Percentiles rank a stretch among this genome's conserved stretches.
Conservation (phyloP, 2,329 filamentous ascomycete species). For the Stachybotrys echinatus region DNA sequence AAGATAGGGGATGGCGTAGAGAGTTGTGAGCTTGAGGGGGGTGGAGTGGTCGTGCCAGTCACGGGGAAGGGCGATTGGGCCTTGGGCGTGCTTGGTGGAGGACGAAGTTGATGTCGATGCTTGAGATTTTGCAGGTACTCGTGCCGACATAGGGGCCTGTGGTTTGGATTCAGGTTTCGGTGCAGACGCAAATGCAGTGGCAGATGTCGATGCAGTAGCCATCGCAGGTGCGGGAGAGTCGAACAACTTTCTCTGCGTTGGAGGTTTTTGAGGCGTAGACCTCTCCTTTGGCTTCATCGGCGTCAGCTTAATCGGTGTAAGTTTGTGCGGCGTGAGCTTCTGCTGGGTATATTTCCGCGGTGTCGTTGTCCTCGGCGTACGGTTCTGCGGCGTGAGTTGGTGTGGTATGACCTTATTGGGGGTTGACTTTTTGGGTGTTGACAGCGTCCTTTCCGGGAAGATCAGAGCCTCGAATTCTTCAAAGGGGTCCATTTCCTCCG, state of each 20-base stretch:
- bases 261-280: no score
- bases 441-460: conserved; percentile 13
- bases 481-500: conserved; percentile 26
- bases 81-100: not conserved
- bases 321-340: not conserved
- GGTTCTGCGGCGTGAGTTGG: not conserved
- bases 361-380: not conserved
- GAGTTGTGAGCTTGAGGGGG: conserved; percentile 46
- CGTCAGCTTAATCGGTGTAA: no score
- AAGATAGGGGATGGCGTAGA: conserved; percentile 44
- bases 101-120: conserved; percentile 1
- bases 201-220: not conserved
- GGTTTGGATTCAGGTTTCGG: no score
- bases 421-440: not conserved
- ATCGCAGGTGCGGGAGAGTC: not conserved
- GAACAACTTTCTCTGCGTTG: not conserved
- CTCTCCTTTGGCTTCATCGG: no score
- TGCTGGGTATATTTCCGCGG: not conserved
- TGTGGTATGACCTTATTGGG: not conserved
- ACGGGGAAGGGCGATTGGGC: conserved; percentile 30
- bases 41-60: conserved; percentile 34
- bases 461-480: conserved; percentile 30
- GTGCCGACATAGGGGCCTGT: conserved; percentile 2
- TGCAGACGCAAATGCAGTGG: not conserved
- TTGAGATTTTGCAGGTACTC: not conserved